Percentiles rank a stretch among this genome's conserved stretches.
phyloP scores from a whole-genome alignment of 1,139 yeast genomes.

The Diutina ranongensis region DNA sequence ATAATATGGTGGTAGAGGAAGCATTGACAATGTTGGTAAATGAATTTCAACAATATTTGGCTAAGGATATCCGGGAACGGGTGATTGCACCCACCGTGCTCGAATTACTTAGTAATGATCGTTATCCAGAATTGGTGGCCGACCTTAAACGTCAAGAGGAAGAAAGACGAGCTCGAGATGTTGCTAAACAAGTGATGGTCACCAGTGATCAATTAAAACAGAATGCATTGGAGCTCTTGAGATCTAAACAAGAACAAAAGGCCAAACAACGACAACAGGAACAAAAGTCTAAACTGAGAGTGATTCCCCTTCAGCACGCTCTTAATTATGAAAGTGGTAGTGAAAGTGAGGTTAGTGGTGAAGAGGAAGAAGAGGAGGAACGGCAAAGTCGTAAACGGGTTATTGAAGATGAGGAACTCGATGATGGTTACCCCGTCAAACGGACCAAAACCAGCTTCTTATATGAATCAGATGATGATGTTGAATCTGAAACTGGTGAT shows the following conservation, averaged over 20 bases:
- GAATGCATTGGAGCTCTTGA: not conserved
- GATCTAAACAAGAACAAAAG: conserved; percentile 5
- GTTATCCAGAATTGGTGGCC: conserved; percentile 43
- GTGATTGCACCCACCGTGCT: conserved; percentile 62
- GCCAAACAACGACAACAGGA: conserved; percentile 16
- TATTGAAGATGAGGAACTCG: not conserved
- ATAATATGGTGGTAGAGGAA: conserved; percentile 34
- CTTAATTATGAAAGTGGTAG: conserved; percentile 34
- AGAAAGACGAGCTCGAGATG: conserved; percentile 16
- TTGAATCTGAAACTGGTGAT: conserved; percentile 6
- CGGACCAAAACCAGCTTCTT: not conserved
- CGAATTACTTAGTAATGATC: conserved; percentile 47
- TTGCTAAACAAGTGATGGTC: conserved; percentile 13
- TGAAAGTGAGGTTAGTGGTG: not conserved
- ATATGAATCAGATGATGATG: not conserved
- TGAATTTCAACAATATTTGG: conserved; percentile 52
- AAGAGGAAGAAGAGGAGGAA: not conserved
- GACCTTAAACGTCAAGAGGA: conserved; percentile 30
- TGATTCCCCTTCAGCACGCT: conserved; percentile 64
- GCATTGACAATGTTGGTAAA: conserved; percentile 48
- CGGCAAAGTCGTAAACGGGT: not conserved
- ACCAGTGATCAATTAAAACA: conserved; percentile 11
- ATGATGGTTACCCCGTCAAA: not conserved
- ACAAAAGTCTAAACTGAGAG: conserved; percentile 11
- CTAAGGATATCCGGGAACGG: conserved; percentile 67